Base-by-base conservation (phyloP, 495 filamentous ascomycete species). In the Durotheca rogersii region DNA sequence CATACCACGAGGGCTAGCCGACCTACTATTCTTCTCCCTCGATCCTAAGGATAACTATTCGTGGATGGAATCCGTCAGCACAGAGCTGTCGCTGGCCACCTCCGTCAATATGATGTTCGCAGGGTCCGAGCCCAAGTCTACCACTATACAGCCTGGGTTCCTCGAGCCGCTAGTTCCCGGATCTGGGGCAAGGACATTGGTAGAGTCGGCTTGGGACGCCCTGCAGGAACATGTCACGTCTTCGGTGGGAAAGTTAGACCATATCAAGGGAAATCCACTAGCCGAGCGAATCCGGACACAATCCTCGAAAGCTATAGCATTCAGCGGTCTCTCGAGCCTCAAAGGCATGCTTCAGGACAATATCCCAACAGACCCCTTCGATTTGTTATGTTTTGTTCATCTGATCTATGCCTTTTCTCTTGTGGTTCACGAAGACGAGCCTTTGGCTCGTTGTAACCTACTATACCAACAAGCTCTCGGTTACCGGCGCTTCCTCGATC, bases 321-420 rank as follows among this genome's bases (percentile, higher is more conserved):
- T 56, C 0, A 54, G 39, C 2, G 74, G 74, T 16, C 60, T 77
- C 7, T 53, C 59, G 10, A 63, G 65, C 18, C 53, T 77, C 1
- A 59, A 53, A 6, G 49, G 14, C 2, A 47, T 71, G n/a, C 47
- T 76, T 5, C 41, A 65, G 16, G 67, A 69, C 18, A 41, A 56
- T 7, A 47, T 60, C 2, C 56, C 64, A 1, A 49, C 58, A 0
- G 68, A 69, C 0, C 64, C 74, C 6, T 47, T 66, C 43, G 64
- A 72, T 14, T 65, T 59, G 3, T 46, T 76, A 6, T 77, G 72
- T 56, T 68, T 76, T 48, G 49, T 73, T 15, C 72, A 75, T 40
- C 43, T 77, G 11, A 61, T 73, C 20, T 75, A 72, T 39, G 67
- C 73, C 5, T 63, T 77, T 15, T 74, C 72, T n/a, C 38, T 76